These are phyloP conservation scores for Arctium lappa DNA, from an alignment of 129 eudicot species.

Conservation along the genomic window DNA sequence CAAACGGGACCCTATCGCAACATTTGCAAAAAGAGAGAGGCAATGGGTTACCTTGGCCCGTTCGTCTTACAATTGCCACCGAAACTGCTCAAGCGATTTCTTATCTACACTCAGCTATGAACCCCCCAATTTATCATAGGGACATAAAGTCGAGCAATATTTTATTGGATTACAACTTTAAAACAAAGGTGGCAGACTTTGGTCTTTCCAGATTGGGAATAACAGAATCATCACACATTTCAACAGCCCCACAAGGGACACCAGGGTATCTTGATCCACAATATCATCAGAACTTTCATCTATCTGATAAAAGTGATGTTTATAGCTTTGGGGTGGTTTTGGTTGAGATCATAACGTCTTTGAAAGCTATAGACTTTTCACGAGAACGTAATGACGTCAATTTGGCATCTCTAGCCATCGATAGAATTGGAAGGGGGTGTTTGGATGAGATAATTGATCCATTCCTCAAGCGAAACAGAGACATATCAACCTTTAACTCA, in stretches of 20 bases:
- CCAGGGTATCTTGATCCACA: conserved; percentile 86
- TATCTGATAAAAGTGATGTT: conserved; percentile 75
- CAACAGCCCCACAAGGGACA: conserved; percentile 83
- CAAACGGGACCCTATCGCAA: conserved; percentile 63
- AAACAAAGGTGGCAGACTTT: conserved; percentile 72
- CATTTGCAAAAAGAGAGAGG: conserved; percentile 56
- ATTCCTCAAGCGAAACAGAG: conserved; percentile 27
- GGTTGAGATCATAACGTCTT: conserved; percentile 61
- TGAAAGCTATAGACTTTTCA: conserved; percentile 62
- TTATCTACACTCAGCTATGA: conserved; percentile 54
- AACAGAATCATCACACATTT: conserved; percentile 54
- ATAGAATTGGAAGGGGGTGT: conserved; percentile 62
- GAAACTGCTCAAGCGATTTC: conserved; percentile 73
- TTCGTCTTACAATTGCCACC: conserved; percentile 53
- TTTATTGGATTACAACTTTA: conserved; percentile 51
- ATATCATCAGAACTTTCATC: conserved; percentile 65
- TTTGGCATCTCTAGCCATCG: conserved; percentile 56
- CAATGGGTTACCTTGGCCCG: conserved; percentile 57
- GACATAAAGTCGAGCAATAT: conserved; percentile 73
- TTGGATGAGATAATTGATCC: conserved; percentile 71
- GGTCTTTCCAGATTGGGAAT: conserved; percentile 72
- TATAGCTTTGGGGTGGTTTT: conserved; percentile 84
- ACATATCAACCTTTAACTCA: conserved; percentile 33
- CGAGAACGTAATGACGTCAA: conserved; percentile 50
- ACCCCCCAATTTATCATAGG: conserved; percentile 70